Percentiles rank a stretch among this genome's conserved stretches.
Conservation (phyloP, 148 eudicot species). For the Linanthus parryae region DNA sequence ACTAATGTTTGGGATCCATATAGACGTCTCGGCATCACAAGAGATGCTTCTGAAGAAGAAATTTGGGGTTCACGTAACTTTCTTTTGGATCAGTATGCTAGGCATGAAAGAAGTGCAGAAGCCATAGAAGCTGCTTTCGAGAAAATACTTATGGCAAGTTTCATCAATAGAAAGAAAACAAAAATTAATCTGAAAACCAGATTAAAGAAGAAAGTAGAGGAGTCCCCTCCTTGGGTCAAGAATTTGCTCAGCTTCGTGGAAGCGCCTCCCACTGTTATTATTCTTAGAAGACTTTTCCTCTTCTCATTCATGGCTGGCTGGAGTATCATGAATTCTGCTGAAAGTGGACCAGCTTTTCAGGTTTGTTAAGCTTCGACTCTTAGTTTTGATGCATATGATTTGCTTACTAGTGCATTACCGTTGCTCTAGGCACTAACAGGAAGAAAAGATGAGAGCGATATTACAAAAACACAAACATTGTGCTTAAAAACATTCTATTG, state of each 20-base stretch:
- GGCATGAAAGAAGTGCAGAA: slow-evolving; percentile 82
- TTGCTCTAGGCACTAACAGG: too few species aligned
- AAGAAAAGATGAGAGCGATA: too few species aligned
- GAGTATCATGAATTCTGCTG: slow-evolving; percentile 93
- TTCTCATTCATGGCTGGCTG: slow-evolving; percentile 85
- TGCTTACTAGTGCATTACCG: too few species aligned
- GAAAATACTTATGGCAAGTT: slow-evolving; percentile 75
- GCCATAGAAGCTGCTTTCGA: slow-evolving; percentile 93
- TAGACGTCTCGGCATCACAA: slow-evolving; percentile 82
- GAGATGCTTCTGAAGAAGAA: slow-evolving; percentile 89
- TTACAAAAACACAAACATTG: too few species aligned
- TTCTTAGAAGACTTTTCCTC: slow-evolving; percentile 78
- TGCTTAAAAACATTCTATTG: too few species aligned
- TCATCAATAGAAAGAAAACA: slow-evolving; percentile 61
- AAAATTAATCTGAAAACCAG: slow-evolving; percentile 83
- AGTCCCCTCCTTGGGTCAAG: slow-evolving; percentile 97
- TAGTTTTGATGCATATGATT: too few species aligned
- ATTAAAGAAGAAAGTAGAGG: slow-evolving; percentile 87
- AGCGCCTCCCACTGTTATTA: slow-evolving; percentile 68
- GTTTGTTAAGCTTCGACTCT: too few species aligned
- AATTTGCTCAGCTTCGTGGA: slow-evolving; percentile 75
- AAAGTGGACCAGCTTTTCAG: slow-evolving; percentile 98
- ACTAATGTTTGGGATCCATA: slow-evolving; percentile 84
- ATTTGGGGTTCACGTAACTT: slow-evolving; percentile 90
- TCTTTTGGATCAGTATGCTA: slow-evolving; percentile 67